Base-by-base conservation (phyloP, 768 basidiomycete genomes). In the Boletus rubescentipes region DNA sequence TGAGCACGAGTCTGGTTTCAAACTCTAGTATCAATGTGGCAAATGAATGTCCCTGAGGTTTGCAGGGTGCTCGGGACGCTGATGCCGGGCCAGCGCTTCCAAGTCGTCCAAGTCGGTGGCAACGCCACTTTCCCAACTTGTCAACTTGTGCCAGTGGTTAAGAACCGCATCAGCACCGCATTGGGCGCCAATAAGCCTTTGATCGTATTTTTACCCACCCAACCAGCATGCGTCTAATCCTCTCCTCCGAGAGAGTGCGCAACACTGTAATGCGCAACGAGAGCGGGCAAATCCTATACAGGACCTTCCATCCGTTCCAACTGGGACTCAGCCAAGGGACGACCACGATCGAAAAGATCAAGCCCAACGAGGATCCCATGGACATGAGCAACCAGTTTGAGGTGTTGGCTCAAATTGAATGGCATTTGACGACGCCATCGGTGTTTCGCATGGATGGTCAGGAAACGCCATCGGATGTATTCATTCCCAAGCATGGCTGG, bases 361-460 rank as follows among this genome's bases (percentile, higher is more conserved):
- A 37, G 29, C 52, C 64, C 9, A 71, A 60, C 43, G 31, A 54
- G 7, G 55, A 59, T 15, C 58, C 45, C 3, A 29, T 26, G 49
- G 63, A 67, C 29, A 64, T 67, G 63, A 58, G 26, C 7, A 67
- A 72, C 44, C 59, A 62, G 5, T 72, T 72, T 46, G 64, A 64
- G 0, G 49, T 52, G 8, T 30, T 43, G 40, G 36, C 36, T 4
- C 29, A 31, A 3, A 53, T 46, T 12, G 38, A 53, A 15, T 40
- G 45, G 39, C 40, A 45, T 29, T 29, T 42, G 29, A 36, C 29
- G 29, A 38, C 36, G 32, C 23, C 38, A 3, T 36, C 20, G 38
- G 15, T 16, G 38, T 53, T 53, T 23, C 34, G 21, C 4, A 53
- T 40, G 31, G 32, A 40, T 9, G n/a, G 36, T 23, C 31, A 29